Evolutionary conservation across 2,329 filamentous ascomycete genomes (phyloP).

Genomic region (Thielaviopsis ethacetica): DNA sequence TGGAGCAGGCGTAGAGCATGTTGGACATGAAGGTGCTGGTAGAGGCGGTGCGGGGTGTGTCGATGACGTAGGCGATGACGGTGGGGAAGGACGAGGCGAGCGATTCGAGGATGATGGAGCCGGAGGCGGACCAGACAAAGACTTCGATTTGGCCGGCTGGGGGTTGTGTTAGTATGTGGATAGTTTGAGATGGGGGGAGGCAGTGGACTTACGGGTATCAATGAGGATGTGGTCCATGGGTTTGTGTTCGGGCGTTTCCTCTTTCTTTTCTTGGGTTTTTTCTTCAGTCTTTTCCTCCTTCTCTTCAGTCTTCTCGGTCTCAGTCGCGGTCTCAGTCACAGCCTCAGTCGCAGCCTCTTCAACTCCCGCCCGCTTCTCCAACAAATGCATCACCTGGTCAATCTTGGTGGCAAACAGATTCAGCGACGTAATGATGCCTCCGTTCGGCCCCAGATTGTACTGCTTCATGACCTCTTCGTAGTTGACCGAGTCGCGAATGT

Average conservation of each 20-base stretch:
- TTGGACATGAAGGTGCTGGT: constrained; percentile 99
- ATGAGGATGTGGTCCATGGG: constrained; percentile 73
- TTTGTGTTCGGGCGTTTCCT: constrained; percentile 44
- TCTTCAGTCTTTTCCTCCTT: constrained; percentile 94
- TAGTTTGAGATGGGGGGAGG: too few relatives aligned
- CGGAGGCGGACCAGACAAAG: constrained; percentile 94
- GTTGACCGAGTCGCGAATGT: constrained; percentile 97
- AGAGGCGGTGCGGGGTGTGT: constrained; percentile 82
- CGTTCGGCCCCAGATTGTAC: constrained; percentile 94
- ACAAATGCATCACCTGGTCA: constrained; percentile 74
- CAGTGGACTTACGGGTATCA: constrained; percentile 49
- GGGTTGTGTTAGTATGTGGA: neutral
- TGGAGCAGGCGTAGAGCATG: constrained; percentile 98
- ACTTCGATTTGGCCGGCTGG: constrained; percentile 84
- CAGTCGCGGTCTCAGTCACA: constrained; percentile 87
- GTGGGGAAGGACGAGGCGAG: constrained; percentile 90
- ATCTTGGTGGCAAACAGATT: constrained; percentile 98
- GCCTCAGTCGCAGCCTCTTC: constrained; percentile 61
- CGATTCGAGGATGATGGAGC: constrained; percentile 83
- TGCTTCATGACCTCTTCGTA: constrained; percentile 99
- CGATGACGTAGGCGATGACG: constrained; percentile 92
- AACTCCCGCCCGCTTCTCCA: constrained; percentile 63
- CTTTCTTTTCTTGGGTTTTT: constrained; percentile 75
- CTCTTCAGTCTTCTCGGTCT: constrained; percentile 91
- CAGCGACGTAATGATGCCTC: constrained; percentile 84